Conservation (phyloP, 2,329 filamentous ascomycete genomes). For the Fusarium hainanense region DNA sequence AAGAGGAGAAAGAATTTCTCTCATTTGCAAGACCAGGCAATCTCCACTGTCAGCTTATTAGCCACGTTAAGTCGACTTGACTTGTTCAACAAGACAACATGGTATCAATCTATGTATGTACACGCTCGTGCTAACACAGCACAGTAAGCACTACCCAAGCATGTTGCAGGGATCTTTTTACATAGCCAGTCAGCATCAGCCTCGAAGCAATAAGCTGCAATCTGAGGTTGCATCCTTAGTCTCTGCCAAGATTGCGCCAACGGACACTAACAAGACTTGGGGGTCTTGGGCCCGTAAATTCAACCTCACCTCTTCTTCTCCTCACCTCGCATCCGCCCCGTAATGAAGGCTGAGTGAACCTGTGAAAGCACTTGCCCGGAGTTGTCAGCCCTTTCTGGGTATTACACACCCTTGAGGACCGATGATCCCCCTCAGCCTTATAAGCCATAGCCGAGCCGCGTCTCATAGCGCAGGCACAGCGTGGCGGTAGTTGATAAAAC, state of each 20-base stretch:
- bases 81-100: conserved; percentile 1
- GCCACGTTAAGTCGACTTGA: background rate
- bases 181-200: conserved; percentile 33
- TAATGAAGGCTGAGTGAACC: conserved; percentile 17
- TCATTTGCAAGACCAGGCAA: background rate
- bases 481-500: background rate
- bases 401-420: background rate
- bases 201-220: conserved; percentile 30
- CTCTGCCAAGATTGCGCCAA: conserved; percentile 18
- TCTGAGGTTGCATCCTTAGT: conserved; percentile 19
- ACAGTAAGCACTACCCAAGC: conserved; percentile 32
- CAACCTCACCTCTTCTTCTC: conserved; percentile 19
- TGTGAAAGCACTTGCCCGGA: conserved; percentile 3
- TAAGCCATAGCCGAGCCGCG: conserved; percentile 2
- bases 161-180: conserved; percentile 8
- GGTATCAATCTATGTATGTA: background rate
- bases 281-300: background rate
- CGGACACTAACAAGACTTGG: conserved; percentile 19
- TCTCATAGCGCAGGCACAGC: background rate
- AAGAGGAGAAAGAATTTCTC: background rate
- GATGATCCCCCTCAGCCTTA: conserved; percentile 25
- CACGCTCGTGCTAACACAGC: background rate
- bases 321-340: background rate
- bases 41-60: conserved; percentile 34
- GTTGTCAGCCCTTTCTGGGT: conserved; percentile 11